Base-by-base conservation (phyloP, 148 eudicot species). In the Silene conica region DNA sequence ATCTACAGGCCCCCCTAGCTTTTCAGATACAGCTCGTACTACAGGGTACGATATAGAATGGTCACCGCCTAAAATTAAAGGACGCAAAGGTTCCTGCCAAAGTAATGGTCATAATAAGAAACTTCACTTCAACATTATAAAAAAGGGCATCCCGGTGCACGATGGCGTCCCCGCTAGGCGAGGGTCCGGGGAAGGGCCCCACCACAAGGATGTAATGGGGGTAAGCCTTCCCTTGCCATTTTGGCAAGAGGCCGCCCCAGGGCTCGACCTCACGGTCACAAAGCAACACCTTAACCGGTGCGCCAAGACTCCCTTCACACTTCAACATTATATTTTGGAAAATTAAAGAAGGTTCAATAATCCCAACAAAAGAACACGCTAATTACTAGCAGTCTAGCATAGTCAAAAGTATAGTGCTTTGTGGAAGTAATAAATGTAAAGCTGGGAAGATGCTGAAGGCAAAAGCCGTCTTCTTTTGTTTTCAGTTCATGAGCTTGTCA, bases 21-120 rank as follows among this genome's bases (percentile, higher is more conserved):
- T 89, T 80, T 94, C 98, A 79, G 98, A 91, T 10, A 94, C 96
- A 43, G 97, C 98, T 85, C 93, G 85, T 21, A 94, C 88, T 58
- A 88, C 89, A 18, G 98, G 98, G 78, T 67, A 94, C 9, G 97
- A 94, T 85, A 94, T 91, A 9, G 98, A 94, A 84, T 94, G 98
- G 74, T 94, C 98, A 67, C 98, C 98, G 21, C 98, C 98, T 72
- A 94, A 83, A 72, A 94, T 93, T 71, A 94, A 78, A 74, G 98
- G 98, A 38, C 89, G 87, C 82, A 94, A 77, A 50, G 97, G 98
- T 31, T 81, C 91, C 98, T 94, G 86, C 71, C 74, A 78, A 67
- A 55, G 8, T 8, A 64, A 67, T 78, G 16, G 65, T 63, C 46
- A 68, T 45, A 73, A 54, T 28, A 74, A 25, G 62, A 50, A 26